Percentiles rank a stretch among this genome's conserved stretches.
Evolutionary conservation across 352 stramenopile species (phyloP).

Genomic region (Phytopythium montanum): DNA sequence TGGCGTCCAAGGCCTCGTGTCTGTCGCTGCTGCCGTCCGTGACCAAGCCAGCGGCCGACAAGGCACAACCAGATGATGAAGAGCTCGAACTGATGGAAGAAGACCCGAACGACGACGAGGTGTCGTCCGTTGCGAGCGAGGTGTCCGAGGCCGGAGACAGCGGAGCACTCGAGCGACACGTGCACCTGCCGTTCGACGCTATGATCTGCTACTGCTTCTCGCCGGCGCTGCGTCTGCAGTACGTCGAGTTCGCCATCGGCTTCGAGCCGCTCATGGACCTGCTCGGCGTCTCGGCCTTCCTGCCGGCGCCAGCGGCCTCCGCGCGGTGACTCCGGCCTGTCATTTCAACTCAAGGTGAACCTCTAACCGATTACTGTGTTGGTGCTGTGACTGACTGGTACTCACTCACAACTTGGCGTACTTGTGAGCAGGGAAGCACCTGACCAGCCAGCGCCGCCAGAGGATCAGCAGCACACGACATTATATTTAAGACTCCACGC

Average conservation of each 20-base stretch:
- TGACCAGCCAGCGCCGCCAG: background rate
- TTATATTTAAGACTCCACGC: constrained; percentile 6
- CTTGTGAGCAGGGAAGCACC: background rate
- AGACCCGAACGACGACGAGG: constrained; percentile 9
- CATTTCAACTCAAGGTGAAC: too few species aligned
- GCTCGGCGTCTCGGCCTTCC: constrained; percentile 57
- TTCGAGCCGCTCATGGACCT: constrained; percentile 82
- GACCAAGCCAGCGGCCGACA: constrained; percentile 3
- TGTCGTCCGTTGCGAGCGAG: constrained; percentile 8
- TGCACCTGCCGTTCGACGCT: constrained; percentile 68
- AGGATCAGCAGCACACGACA: background rate
- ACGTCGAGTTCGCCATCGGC: constrained; percentile 85
- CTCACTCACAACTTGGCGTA: constrained; percentile 1
- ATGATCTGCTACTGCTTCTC: constrained; percentile 87
- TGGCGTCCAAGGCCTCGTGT: constrained; percentile 52
- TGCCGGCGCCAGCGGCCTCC: constrained; percentile 14
- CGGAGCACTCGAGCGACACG: constrained; percentile 49
- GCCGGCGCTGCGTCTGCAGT: constrained; percentile 48
- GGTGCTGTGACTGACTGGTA: background rate
- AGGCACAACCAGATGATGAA: constrained; percentile 12
- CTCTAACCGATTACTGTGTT: too few species aligned
- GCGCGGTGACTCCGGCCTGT: too few species aligned
- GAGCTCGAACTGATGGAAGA: constrained; percentile 9
- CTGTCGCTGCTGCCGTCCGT: constrained; percentile 32
- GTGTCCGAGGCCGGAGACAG: constrained; percentile 7